Percentiles rank a stretch among this genome's conserved stretches.
phyloP scores from a whole-genome alignment of 495 filamentous ascomycete genomes.

The Podospora fimiseda region DNA sequence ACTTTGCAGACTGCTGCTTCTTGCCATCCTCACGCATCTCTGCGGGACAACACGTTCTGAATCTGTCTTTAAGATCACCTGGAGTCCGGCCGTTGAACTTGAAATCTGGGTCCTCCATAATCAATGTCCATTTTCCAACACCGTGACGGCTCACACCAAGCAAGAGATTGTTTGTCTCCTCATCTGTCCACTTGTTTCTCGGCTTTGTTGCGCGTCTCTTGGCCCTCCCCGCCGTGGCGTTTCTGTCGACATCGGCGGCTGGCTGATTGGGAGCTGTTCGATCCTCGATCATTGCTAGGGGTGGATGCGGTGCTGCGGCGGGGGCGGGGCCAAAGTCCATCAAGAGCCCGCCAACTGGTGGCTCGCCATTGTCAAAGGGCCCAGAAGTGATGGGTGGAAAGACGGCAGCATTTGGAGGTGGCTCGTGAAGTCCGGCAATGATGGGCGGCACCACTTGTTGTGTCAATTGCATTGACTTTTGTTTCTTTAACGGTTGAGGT shows the following conservation, averaged over 20 bases:
- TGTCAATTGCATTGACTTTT: conserved; percentile 42
- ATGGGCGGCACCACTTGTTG: conserved; percentile 53
- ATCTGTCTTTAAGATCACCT: conserved; percentile 81
- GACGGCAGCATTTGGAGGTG: conserved; percentile 64
- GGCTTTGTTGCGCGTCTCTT: conserved; percentile 42
- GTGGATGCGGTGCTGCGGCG: conserved; percentile 25
- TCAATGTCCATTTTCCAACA: conserved; percentile 82
- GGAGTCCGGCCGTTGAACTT: conserved; percentile 69
- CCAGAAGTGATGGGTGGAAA: conserved; percentile 64
- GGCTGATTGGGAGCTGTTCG: conserved; percentile 8
- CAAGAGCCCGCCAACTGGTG: conserved; percentile 9
- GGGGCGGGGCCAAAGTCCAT: conserved; percentile 16
- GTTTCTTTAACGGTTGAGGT: conserved; percentile 52
- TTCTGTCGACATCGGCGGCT: conserved; percentile 20
- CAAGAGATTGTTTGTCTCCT: conserved; percentile 72
- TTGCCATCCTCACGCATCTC: conserved; percentile 37
- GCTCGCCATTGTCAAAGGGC: conserved; percentile 37
- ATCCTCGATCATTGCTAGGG: conserved; percentile 10
- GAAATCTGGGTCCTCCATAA: conserved; percentile 67
- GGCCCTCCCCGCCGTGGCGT: conserved; percentile 23
- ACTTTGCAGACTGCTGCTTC: conserved; percentile 19
- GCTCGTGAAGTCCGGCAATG: conserved; percentile 68
- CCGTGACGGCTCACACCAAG: conserved; percentile 75
- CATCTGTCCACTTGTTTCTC: conserved; percentile 68
- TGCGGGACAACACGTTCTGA: conserved; percentile 68